These are phyloP conservation scores for Globomyces sp. DNA, from an alignment of 371 early-diverging fungal genomes.

Conservation along the genomic window DNA sequence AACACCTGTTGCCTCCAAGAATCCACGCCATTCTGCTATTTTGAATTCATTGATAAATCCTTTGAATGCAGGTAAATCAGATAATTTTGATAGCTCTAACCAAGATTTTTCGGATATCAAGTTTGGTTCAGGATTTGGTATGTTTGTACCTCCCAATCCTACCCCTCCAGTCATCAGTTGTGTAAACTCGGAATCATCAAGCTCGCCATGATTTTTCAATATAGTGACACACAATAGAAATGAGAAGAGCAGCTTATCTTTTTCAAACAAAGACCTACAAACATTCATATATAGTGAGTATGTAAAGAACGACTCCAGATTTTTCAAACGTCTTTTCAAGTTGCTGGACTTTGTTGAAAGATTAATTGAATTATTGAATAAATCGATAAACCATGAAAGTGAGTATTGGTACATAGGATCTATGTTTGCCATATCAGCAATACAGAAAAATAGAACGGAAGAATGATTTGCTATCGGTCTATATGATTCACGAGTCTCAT, in stretches of 20 bases:
- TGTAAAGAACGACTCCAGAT: conserved; percentile 53
- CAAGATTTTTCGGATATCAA: conserved; percentile 52
- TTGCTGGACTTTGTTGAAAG: conserved; percentile 49
- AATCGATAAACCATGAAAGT: conserved; percentile 57
- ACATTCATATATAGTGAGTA: conserved; percentile 59
- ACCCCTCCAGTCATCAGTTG: conserved; percentile 53
- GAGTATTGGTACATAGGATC: conserved; percentile 64
- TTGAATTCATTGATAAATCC: conserved; percentile 46
- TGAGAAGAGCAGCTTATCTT: conserved; percentile 60
- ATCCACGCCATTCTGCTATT: conserved; percentile 45
- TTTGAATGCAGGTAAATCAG: conserved; percentile 43
- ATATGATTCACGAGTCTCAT: conserved; percentile 57
- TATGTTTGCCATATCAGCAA: conserved; percentile 57
- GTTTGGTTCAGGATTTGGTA: conserved; percentile 49
- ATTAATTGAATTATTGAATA: conserved; percentile 47
- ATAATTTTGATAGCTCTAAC: conserved; percentile 47
- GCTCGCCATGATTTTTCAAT: conserved; percentile 41
- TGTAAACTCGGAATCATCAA: conserved; percentile 45
- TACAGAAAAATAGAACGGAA: conserved; percentile 53
- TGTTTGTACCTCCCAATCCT: conserved; percentile 34
- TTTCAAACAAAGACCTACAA: conserved; percentile 58
- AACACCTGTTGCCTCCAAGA: conserved; percentile 42
- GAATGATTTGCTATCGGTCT: conserved; percentile 59
- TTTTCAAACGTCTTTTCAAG: conserved; percentile 52
- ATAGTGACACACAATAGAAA: conserved; percentile 50